Conservation (phyloP, 1,284 basidiomycete species). For the Trichosporon asahii region DNA sequence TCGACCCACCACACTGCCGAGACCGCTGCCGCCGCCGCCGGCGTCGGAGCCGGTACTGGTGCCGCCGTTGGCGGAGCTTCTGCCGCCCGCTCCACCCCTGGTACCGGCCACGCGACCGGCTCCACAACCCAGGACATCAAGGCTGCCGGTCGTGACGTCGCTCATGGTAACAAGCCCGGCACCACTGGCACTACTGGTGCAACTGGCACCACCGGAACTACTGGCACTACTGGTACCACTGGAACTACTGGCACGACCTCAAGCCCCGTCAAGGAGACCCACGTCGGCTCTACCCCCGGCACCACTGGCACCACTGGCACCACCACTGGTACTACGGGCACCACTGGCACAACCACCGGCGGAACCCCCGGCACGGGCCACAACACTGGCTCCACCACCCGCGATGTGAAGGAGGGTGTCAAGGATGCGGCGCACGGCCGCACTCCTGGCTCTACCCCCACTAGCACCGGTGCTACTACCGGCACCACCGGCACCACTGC, state of each 20-base stretch:
- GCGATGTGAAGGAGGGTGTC: not conserved
- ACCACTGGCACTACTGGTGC: conserved; percentile 23
- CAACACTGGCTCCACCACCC: not conserved
- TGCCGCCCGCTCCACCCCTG: not conserved
- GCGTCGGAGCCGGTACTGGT: no score
- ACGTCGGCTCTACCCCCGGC: not conserved
- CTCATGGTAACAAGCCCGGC: conserved; percentile 24
- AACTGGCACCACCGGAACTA: conserved; percentile 5
- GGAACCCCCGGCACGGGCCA: not conserved
- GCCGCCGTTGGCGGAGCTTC: not conserved
- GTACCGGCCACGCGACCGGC: conserved; percentile 15
- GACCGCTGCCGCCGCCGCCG: no score
- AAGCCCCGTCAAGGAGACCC: not conserved
- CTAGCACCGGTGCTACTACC: conserved; percentile 34
- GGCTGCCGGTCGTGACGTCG: conserved; percentile 35
- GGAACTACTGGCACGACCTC: not conserved
- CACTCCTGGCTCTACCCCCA: not conserved
- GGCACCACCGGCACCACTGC: conserved; percentile 22
- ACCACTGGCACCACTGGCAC: not conserved
- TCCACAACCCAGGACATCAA: conserved; percentile 30
- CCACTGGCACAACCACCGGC: not conserved
- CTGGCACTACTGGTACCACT: not conserved
- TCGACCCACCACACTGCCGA: not conserved
- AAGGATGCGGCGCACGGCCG: not conserved
- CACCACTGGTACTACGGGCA: not conserved